Conservation (phyloP, 2,329 filamentous ascomycete genomes). For the Lachnellula cervina region DNA sequence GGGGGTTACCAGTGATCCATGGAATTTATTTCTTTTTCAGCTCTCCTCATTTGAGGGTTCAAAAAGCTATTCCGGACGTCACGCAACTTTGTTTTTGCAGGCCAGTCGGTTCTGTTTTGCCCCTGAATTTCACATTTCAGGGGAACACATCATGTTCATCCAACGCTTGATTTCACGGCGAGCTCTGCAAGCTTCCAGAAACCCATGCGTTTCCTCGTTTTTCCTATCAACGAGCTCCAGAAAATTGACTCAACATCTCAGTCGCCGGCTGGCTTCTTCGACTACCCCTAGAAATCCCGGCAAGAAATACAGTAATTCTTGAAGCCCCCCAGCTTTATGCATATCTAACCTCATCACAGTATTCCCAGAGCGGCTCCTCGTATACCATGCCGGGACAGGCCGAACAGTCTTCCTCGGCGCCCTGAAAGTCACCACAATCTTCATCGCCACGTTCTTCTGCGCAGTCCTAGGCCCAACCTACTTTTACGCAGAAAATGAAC, state of each 20-base stretch:
- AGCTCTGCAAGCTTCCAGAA: neutral
- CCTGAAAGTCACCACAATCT: slow-evolving; percentile 66
- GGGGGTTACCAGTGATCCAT: neutral
- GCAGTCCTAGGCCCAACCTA: slow-evolving; percentile 51
- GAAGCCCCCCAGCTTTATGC: neutral
- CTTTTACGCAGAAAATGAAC: slow-evolving; percentile 23
- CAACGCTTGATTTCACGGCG: neutral
- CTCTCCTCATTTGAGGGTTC: neutral
- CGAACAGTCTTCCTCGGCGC: slow-evolving; percentile 64
- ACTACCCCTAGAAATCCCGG: neutral
- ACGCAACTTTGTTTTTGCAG: neutral
- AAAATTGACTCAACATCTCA: neutral
- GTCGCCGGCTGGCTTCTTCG: neutral
- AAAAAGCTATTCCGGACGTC: neutral
- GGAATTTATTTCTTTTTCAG: neutral
- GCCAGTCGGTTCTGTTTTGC: neutral
- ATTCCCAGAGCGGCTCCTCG: slow-evolving; percentile 56
- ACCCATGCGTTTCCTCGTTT: neutral
- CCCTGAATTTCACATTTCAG: neutral
- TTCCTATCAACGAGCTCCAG: neutral
- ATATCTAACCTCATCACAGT: slow-evolving; percentile 29
- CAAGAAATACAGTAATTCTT: neutral
- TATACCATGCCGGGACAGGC: slow-evolving; percentile 70
- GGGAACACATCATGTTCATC: neutral
- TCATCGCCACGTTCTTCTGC: slow-evolving; percentile 62